A percentile compares a stretch with the other conserved stretches of the same genome.
phyloP scores from a whole-genome alignment of 345 rosid species.

The Salix viminalis region DNA sequence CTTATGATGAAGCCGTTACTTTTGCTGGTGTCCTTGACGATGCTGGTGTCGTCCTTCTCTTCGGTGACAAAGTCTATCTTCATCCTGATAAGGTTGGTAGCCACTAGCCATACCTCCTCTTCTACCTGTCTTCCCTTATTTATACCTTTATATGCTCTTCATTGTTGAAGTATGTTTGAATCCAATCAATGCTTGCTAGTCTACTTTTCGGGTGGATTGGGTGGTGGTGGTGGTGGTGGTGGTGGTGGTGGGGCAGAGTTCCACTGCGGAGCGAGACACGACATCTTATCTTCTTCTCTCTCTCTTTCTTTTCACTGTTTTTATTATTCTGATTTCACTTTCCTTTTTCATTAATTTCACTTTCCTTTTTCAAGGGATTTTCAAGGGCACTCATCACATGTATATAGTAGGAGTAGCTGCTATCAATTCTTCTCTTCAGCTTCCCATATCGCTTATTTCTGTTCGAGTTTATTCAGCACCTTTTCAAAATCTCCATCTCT shows the following conservation, averaged over 20 bases:
- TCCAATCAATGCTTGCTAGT: neutral
- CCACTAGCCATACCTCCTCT: neutral
- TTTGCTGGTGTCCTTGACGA: constrained; percentile 84
- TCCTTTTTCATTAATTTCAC: neutral
- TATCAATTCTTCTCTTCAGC: neutral
- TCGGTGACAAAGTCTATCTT: constrained; percentile 78
- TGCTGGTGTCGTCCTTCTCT: constrained; percentile 79
- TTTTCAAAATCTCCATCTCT: neutral
- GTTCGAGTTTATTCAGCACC: neutral
- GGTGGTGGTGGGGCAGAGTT: neutral
- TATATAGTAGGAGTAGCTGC: too few species aligned
- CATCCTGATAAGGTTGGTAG: constrained; percentile 97
- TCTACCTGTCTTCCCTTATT: neutral
- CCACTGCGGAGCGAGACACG: neutral
- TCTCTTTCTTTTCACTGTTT: neutral
- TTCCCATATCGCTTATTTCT: neutral
- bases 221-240: neutral
- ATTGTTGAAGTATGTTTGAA: neutral
- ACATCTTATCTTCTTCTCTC: neutral
- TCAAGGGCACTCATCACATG: neutral
- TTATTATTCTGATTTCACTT: neutral
- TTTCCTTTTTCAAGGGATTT: neutral
- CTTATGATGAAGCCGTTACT: constrained; percentile 62
- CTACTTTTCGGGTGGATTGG: neutral
- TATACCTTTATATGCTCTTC: neutral